These are phyloP conservation scores for Cryphonectria japonica DNA, from an alignment of 2,329 filamentous ascomycete species.

Conservation along the genomic window DNA sequence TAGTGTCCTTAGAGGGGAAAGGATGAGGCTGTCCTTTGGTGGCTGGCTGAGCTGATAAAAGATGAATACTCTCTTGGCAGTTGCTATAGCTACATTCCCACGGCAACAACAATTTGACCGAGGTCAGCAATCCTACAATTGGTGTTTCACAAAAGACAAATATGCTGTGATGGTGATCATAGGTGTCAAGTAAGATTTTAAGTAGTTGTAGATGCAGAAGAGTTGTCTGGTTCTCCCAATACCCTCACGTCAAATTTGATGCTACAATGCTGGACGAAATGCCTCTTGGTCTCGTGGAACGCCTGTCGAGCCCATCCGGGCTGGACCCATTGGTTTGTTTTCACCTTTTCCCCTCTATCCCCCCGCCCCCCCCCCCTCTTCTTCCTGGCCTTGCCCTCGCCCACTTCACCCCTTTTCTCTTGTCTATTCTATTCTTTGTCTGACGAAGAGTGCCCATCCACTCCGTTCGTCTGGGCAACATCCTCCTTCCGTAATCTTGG, in stretches of 20 bases:
- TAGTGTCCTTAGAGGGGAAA: background rate
- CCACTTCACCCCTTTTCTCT: background rate
- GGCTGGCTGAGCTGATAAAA: background rate
- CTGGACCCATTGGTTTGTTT: background rate
- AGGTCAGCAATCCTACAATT: background rate
- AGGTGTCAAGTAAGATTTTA: background rate
- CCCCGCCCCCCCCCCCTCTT: too few species aligned
- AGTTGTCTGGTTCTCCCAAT: conserved; percentile 6
- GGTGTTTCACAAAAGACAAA: background rate
- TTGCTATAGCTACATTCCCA: background rate
- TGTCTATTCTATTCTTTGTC: conserved; percentile 25
- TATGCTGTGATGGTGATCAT: background rate
- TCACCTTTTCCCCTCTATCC: background rate
- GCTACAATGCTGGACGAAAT: background rate
- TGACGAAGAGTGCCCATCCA: conserved; percentile 35
- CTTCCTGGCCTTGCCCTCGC: background rate
- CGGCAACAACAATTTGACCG: background rate
- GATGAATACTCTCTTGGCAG: background rate
- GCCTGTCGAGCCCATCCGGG: background rate
- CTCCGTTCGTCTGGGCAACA: conserved; percentile 38
- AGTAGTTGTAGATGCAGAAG: conserved; percentile 3
- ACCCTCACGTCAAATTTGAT: background rate
- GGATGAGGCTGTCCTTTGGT: background rate
- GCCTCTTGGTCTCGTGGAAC: background rate
- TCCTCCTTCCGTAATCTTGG: conserved; percentile 48